phyloP scores from a whole-genome alignment of 2,329 filamentous ascomycete genomes.

The Aspergillus cejpii region DNA sequence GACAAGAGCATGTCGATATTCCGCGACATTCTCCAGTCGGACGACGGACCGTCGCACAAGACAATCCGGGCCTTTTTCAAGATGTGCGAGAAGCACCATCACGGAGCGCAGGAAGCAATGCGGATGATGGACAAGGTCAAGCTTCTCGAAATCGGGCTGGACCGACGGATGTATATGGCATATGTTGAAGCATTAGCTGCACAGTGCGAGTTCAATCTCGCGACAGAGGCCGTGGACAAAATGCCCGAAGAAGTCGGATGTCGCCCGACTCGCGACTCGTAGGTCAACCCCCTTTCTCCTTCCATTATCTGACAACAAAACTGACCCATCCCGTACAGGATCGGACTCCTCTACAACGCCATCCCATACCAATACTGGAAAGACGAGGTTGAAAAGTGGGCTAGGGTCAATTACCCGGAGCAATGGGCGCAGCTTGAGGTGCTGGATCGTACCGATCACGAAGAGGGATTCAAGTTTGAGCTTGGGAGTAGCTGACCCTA shows the following conservation, averaged over 20 bases:
- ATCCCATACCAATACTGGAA: conserved; percentile 61
- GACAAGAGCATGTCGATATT: conserved; percentile 69
- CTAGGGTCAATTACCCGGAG: conserved; percentile 58
- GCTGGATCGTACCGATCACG: conserved; percentile 27
- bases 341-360: conserved; percentile 70
- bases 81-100: conserved; percentile 58
- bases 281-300: conserved; percentile 38
- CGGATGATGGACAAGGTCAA: conserved; percentile 54
- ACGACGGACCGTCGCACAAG: conserved; percentile 78
- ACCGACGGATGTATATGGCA: conserved; percentile 63
- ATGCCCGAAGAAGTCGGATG: conserved; percentile 62
- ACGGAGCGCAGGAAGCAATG: conserved; percentile 41
- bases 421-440: conserved; percentile 62
- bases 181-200: conserved; percentile 72
- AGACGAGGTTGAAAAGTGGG: conserved; percentile 67
- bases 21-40: conserved; percentile 71
- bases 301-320: background rate
- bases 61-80: conserved; percentile 76
- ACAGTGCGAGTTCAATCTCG: conserved; percentile 63
- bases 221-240: conserved; percentile 57
- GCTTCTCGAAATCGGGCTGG: conserved; percentile 70
- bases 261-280: conserved; percentile 64
- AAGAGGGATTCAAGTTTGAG: conserved; percentile 31
- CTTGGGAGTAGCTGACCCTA: conserved; percentile 7
- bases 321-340: conserved; percentile 43